Base-by-base conservation (phyloP, 352 stramenopile species). In the Phytophthora pisi region DNA sequence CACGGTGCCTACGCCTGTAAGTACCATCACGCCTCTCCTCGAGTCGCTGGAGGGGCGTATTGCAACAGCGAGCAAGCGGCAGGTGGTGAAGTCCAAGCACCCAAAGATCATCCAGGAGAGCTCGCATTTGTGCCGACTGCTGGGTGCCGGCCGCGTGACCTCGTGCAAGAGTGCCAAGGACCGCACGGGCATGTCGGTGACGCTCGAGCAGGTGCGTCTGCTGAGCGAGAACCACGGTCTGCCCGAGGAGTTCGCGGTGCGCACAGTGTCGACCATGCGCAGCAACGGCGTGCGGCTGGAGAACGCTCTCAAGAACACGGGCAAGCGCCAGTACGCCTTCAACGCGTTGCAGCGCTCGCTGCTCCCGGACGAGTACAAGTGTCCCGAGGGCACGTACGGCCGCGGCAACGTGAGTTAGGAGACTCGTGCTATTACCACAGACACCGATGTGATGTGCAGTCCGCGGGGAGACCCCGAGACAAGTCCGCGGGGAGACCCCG, bases 141-240 rank as follows among this genome's bases (percentile, higher is more conserved):
- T 99, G 6, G 89, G 91, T 18, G 95, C 89, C 49, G 94, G 91
- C 1, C 89, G 91, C 34, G 82, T 96, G 31, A 96, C 97, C 3
- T 98, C 97, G 56, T 99, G 96, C 79, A 98, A 98, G 72, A 97
- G 81, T 68, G 96, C 95, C 8, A 99, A 98, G 68, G 95, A 99
- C 79, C 90, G 96, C 55, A 98, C 96, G 16, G 88, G 90, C 24
- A 99, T 99, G 96, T 95, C 96, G 24, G 88, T 98, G 36, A 98
- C 95, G 16, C 91, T 98, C 34, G 97, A 98, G 72, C 89, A 98
- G 64, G 80, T 86, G 34, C 79, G 82, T 13, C 53, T 93, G 13
- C 64, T 93, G 40, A 76, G 69, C 47, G 79, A 89, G 13, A 74
- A 89, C 58, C 84, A 93, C 54, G 80, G 77, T 0, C 58, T 93